Base-by-base conservation (phyloP, 306 rosid species). In the Cucurbita pepo region DNA sequence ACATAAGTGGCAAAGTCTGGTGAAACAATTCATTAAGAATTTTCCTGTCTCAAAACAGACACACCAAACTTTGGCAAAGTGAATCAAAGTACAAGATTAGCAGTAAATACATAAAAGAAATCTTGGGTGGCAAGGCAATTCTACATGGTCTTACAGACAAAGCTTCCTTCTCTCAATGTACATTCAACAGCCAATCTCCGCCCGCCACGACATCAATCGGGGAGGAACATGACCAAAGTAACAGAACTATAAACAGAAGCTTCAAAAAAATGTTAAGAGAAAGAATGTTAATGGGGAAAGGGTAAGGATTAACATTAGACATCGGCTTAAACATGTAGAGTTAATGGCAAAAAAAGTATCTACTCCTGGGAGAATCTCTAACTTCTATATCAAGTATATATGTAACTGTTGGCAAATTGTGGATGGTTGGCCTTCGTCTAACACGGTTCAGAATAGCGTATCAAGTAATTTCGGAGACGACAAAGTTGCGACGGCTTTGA, bases 401-500 rank as follows among this genome's bases (percentile, higher is more conserved):
- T 69, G 72, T 67, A 47, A 67, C 72, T 69, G 74, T 69, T 69
- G 74, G 59, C 74, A 52, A 69, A 12, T 69, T 48, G 59, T 69
- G 44, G 45, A 50, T 51, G 58, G 81, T 89, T 77, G 83, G 85
- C 57, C 61, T 79, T 74, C 86, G 62, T 79, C 69, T 77, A 77
- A 80, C 64, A 63, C 56, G 54, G 76, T 77, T 86, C 83, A 77
- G 77, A 90, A 88, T 50, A 88, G 83, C 67, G 90, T 83, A 30
- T 88, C 91, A 18, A 78, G 88, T 77, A 91, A 81, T 83, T 79
- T 80, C 6, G 84, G 86, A 18, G 95, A 88, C 75, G 95, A 74
- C 81, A 95, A 81, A 45, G 85, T 83, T 4, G 90, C 96, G 7
- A 95, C 96, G 16, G 82, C 67, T 63, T 89, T 89, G 64, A 83